A percentile compares a stretch with the other conserved stretches of the same genome.
Evolutionary conservation across 208 protist species (phyloP).

Genomic region (Novymonas esmeraldas): DNA sequence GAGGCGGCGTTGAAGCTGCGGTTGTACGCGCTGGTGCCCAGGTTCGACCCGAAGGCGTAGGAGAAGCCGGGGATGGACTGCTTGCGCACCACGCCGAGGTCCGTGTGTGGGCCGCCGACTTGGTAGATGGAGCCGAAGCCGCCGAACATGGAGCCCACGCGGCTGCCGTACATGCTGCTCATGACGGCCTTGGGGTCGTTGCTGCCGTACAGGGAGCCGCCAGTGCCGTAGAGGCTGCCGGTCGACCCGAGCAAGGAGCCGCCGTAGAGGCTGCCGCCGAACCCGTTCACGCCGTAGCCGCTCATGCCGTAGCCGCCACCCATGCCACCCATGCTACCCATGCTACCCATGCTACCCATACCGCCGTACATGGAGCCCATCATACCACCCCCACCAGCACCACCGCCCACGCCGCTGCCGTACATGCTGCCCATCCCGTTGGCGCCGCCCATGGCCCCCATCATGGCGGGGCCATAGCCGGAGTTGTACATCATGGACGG

Average conservation of each 20-base stretch:
- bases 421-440: conserved; percentile 26
- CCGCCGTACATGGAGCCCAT: conserved; percentile 38
- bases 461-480: background rate
- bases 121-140: conserved; percentile 49
- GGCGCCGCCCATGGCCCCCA: background rate
- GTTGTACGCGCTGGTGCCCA: conserved; percentile 13
- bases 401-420: conserved; percentile 18
- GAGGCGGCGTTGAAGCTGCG: conserved; percentile 20
- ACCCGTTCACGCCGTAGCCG: conserved; percentile 28
- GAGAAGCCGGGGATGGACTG: conserved; percentile 39
- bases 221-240: conserved; percentile 43
- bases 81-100: conserved; percentile 46
- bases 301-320: conserved; percentile 20
- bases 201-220: conserved; percentile 52
- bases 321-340: conserved; percentile 30
- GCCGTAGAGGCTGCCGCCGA: conserved; percentile 43
- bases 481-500: background rate
- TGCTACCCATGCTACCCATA: conserved; percentile 12
- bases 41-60: conserved; percentile 45
- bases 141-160: conserved; percentile 26
- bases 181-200: conserved; percentile 28
- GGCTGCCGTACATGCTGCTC: conserved; percentile 51
- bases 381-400: conserved; percentile 1
- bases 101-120: conserved; percentile 31
- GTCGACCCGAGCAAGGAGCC: conserved; percentile 37